Base-by-base conservation (phyloP, 352 stramenopile genomes). In the Phytophthora macrochlamydospora region DNA sequence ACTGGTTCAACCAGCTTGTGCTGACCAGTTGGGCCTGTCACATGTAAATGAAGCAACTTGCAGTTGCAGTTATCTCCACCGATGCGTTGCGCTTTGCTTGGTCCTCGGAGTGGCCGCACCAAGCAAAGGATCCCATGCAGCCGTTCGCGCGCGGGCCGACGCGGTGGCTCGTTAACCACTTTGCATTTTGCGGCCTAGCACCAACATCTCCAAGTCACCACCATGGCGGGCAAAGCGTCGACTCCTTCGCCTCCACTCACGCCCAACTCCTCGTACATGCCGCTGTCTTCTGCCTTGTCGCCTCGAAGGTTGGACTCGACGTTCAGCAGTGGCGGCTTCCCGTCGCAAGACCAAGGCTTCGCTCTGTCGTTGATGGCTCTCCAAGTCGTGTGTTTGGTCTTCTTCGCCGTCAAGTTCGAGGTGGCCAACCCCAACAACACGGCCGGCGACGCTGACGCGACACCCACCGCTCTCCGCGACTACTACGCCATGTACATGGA, bases 401-500 rank as follows among this genome's bases (percentile, higher is more conserved):
- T 79, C 51, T 87, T 76, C 44, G 78, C 57, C 18, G 65, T 76
- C 14, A 78, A 85, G 45, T 87, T 85, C 48, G 73, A 83, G 43
- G 83, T 76, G 42, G 54, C 59, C 45, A 71, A 77, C 31, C 53
- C 60, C 7, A 13, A 61, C 4, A 58, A 57, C 31, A 50, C 14
- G 29, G 48, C 48, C 5, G 31, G 14, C 7, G 43, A 49, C 3
- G n/a, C 33, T 12, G 42, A 43, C 14, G 52, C 60, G 2, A 52
- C 35, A 2, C 54, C 35, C 11, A 14, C 33, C 31, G 31, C 33
- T 35, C 46, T 59, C 62, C 43, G 43, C 9, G 53, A 42, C 28
- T 65, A 63, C 52, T 87, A 89, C 66, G 24, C 75, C 56, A 87
- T 91, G 78, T 92, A 79, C 73, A 89, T 90, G 79, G 81, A 92